Evolutionary conservation across 192 early-diverging fungal genomes (phyloP).

Genomic region (Rhizoclosmatium globosum): DNA sequence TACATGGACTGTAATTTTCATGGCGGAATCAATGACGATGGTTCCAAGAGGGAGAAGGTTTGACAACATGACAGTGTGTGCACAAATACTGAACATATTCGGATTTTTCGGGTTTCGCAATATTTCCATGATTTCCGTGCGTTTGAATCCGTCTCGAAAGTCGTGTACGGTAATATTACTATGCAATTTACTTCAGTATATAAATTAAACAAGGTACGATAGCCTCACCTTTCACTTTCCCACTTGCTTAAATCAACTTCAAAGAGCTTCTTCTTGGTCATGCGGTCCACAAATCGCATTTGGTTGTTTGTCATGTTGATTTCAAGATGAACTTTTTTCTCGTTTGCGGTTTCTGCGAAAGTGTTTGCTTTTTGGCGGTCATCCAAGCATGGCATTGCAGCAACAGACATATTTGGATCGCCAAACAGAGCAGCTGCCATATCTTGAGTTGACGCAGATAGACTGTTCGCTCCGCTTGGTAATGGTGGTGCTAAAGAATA

Average conservation of each 20-base stretch:
- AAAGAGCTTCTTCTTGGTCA: constrained; percentile 5
- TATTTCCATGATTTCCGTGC: constrained; percentile 22
- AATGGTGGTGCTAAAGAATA: too few relatives aligned
- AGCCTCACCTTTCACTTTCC: constrained; percentile 11
- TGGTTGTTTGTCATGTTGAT: constrained; percentile 1
- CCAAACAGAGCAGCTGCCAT: constrained; percentile 27
- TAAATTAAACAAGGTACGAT: background rate
- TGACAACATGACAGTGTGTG: constrained; percentile 24
- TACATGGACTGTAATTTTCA: constrained; percentile 12
- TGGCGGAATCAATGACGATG: constrained; percentile 4
- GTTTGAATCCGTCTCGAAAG: constrained; percentile 13
- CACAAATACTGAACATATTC: constrained; percentile 10
- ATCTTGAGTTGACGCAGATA: background rate
- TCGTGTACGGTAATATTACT: constrained; percentile 13
- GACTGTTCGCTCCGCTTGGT: background rate
- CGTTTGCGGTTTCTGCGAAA: background rate
- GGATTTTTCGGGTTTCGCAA: constrained; percentile 15
- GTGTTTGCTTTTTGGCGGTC: background rate
- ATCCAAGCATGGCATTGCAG: background rate
- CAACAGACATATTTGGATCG: background rate
- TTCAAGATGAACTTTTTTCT: background rate
- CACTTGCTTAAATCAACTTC: constrained; percentile 17
- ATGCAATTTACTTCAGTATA: background rate
- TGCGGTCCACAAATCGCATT: constrained; percentile 1
- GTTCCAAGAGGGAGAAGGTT: constrained; percentile 23